Conservation (phyloP, 2,329 filamentous ascomycete genomes). For the Colletotrichum spinosum region DNA sequence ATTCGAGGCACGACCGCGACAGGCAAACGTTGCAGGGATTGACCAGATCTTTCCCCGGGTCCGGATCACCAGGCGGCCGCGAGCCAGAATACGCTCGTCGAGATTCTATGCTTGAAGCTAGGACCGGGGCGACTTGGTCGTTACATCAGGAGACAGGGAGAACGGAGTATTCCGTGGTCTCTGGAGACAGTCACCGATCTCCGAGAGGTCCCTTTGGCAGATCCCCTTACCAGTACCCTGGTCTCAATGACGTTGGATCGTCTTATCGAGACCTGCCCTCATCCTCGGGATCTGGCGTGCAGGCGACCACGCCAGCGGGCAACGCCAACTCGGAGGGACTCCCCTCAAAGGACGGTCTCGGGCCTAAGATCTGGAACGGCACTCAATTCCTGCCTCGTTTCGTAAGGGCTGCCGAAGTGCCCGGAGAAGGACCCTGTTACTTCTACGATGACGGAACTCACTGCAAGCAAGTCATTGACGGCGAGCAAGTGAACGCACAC, state of each 20-base stretch:
- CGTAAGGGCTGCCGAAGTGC: slow-evolving; percentile 72
- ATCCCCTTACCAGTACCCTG: slow-evolving; percentile 52
- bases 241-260: slow-evolving; percentile 45
- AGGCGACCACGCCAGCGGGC: slow-evolving; percentile 44
- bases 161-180: slow-evolving; percentile 60
- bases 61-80: slow-evolving; percentile 58
- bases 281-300: slow-evolving; percentile 40
- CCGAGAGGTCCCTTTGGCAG: slow-evolving; percentile 50
- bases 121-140: slow-evolving; percentile 51
- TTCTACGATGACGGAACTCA: slow-evolving; percentile 88
- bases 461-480: slow-evolving; percentile 86
- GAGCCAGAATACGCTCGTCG: slow-evolving; percentile 51
- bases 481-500: slow-evolving; percentile 87
- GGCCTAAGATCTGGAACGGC: slow-evolving; percentile 77
- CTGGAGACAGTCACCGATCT: slow-evolving; percentile 49
- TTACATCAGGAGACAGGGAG: slow-evolving; percentile 53
- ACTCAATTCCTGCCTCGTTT: slow-evolving; percentile 76
- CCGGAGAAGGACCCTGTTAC: slow-evolving; percentile 84
- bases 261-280: slow-evolving; percentile 43
- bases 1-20: slow-evolving; percentile 58
- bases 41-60: slow-evolving; percentile 53
- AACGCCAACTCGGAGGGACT: slow-evolving; percentile 54
- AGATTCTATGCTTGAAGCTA: slow-evolving; percentile 51
- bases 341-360: slow-evolving; percentile 69
- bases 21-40: slow-evolving; percentile 47